Conservation (phyloP, 2,329 filamentous ascomycete species). For the Botryotinia narcissicola region DNA sequence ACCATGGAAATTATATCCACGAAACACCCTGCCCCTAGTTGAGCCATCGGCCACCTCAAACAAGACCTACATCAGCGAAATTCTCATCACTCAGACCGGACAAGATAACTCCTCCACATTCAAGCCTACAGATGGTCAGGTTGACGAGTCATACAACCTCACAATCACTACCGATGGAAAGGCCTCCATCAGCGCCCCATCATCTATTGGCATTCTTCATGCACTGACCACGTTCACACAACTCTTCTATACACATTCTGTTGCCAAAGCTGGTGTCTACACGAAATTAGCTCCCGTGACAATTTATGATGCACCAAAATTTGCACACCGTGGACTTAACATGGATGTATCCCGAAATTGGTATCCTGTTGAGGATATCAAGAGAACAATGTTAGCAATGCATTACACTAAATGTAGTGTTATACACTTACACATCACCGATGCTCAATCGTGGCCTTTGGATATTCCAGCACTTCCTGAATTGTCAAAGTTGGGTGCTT, state of each 20-base stretch:
- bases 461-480: constrained; percentile 74
- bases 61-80: constrained; percentile 53
- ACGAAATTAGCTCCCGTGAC: constrained; percentile 67
- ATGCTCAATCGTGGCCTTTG: constrained; percentile 82
- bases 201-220: constrained; percentile 66
- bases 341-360: constrained; percentile 75
- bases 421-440: constrained; percentile 77
- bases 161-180: constrained; percentile 56
- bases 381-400: constrained; percentile 72
- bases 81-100: constrained; percentile 60
- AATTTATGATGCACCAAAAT: constrained; percentile 72
- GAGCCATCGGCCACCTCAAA: constrained; percentile 54
- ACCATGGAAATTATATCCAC: constrained; percentile 73
- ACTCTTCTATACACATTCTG: constrained; percentile 72
- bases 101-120: constrained; percentile 53
- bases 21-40: constrained; percentile 54
- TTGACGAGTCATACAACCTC: constrained; percentile 76
- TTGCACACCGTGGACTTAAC: constrained; percentile 74
- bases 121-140: constrained; percentile 59
- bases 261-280: constrained; percentile 55
- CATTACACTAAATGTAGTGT: constrained; percentile 81
- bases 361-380: constrained; percentile 52
- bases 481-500: constrained; percentile 70
- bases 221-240: constrained; percentile 77
- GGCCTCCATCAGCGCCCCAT: constrained; percentile 61